phyloP scores from a whole-genome alignment of 2,329 filamentous ascomycete species.

The Chrysoporthe deuterocubensis region DNA sequence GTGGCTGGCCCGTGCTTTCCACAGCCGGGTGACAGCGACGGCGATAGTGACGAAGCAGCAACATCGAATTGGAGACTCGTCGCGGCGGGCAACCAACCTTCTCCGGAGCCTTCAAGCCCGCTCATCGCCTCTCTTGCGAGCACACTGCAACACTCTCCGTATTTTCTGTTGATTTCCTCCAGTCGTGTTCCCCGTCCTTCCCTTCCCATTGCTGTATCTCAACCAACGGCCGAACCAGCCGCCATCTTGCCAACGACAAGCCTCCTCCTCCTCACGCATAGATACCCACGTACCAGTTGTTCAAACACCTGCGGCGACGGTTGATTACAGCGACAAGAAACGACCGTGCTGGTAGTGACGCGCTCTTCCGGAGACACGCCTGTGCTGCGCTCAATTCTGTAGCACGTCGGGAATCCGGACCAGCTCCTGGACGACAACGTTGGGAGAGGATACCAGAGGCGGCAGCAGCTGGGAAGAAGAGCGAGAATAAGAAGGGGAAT shows the following conservation, averaged over 20 bases:
- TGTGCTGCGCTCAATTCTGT: neutral
- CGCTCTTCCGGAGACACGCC: neutral
- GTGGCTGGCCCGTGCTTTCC: slow-evolving; percentile 4
- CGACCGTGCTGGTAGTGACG: neutral
- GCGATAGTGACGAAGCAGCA: slow-evolving; percentile 12
- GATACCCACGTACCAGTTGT: neutral
- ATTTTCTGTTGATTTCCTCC: neutral
- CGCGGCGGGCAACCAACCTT: neutral
- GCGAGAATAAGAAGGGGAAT: neutral
- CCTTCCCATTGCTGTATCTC: neutral
- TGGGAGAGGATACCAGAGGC: neutral
- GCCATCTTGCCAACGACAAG: neutral
- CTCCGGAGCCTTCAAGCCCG: neutral
- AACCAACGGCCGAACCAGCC: neutral
- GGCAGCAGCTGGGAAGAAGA: neutral
- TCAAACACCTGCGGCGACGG: neutral
- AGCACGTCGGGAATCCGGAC: neutral
- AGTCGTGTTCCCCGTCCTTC: neutral
- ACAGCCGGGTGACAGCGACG: neutral
- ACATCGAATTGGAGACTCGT: neutral
- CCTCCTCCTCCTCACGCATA: neutral
- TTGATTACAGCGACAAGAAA: too few species aligned
- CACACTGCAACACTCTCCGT: neutral
- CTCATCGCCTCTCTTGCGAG: neutral
- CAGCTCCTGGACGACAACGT: neutral